Evolutionary conservation across 2,329 filamentous ascomycete species (phyloP).

Genomic region (Parastagonospora nodorum): DNA sequence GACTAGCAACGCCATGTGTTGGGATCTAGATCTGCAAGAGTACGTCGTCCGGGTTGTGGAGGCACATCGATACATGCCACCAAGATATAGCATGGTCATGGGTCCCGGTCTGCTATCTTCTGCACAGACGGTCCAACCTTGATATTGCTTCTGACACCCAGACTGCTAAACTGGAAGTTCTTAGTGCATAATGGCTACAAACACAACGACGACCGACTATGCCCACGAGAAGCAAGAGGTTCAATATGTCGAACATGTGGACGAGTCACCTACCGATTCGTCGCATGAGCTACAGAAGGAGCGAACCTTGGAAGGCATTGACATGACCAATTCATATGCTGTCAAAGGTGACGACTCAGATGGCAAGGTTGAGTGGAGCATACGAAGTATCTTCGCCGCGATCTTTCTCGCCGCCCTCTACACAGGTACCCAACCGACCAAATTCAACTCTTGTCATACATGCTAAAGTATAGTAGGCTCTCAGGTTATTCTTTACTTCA

Average conservation of each 20-base stretch:
- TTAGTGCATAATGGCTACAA: conserved; percentile 18
- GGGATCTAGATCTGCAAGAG: conserved; percentile 11
- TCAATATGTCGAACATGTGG: conserved; percentile 28
- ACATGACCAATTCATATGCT: conserved; percentile 41
- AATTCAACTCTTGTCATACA: background rate
- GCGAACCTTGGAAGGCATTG: conserved; percentile 35
- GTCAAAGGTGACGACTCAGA: conserved; percentile 49
- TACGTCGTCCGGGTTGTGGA: conserved; percentile 9
- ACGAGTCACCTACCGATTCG: conserved; percentile 18
- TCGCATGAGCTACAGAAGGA: conserved; percentile 32
- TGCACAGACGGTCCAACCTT: too few species aligned
- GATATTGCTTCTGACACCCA: background rate
- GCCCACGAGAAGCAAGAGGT: conserved; percentile 31
- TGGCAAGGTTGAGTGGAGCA: conserved; percentile 45
- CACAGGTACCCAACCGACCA: conserved; percentile 25
- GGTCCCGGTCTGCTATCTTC: background rate
- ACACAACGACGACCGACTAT: conserved; percentile 10
- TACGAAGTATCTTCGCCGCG: conserved; percentile 41
- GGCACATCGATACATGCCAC: background rate
- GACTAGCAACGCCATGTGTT: background rate
- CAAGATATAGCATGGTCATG: conserved; percentile 1
- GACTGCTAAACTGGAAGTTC: background rate
- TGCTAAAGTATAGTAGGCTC: conserved; percentile 25
- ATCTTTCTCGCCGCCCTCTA: conserved; percentile 47
- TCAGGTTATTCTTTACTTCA: conserved; percentile 43